phyloP scores from a whole-genome alignment of 208 protist species.

The Angomonas desouzai region DNA sequence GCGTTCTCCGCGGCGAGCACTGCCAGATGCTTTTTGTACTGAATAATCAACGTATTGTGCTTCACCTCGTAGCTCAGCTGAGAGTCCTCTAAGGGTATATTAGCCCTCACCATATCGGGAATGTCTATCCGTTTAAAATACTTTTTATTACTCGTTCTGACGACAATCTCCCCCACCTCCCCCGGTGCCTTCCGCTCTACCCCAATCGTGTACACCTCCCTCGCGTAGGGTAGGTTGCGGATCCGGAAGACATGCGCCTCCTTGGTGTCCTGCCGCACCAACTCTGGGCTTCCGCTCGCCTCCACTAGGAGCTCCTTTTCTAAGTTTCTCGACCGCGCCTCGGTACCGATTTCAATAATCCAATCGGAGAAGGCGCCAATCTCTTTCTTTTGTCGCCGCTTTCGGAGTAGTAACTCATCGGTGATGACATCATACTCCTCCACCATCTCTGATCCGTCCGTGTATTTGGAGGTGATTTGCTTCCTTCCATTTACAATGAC shows the following conservation, averaged over 20 bases:
- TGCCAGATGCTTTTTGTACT: slow-evolving; percentile 87
- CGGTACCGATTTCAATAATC: slow-evolving; percentile 85
- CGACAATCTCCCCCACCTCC: slow-evolving; percentile 79
- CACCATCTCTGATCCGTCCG: slow-evolving; percentile 85
- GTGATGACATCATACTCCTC: slow-evolving; percentile 94
- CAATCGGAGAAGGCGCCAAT: slow-evolving; percentile 84
- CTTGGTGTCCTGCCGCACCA: slow-evolving; percentile 81
- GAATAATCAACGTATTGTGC: slow-evolving; percentile 91
- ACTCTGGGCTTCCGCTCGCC: slow-evolving; percentile 61
- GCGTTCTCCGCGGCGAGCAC: slow-evolving; percentile 67
- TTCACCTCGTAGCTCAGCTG: slow-evolving; percentile 81
- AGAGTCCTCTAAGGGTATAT: slow-evolving; percentile 51
- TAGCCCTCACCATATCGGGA: slow-evolving; percentile 66
- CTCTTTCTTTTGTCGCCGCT: slow-evolving; percentile 57
- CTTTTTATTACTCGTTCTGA: slow-evolving; percentile 95
- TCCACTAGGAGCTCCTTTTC: slow-evolving; percentile 73
- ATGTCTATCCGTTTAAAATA: slow-evolving; percentile 92
- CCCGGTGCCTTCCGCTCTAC: slow-evolving; percentile 59
- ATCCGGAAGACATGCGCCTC: slow-evolving; percentile 88
- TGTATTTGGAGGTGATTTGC: slow-evolving; percentile 86
- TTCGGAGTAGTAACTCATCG: slow-evolving; percentile 88
- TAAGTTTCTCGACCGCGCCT: slow-evolving; percentile 45
- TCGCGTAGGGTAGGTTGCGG: slow-evolving; percentile 90
- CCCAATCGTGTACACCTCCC: slow-evolving; percentile 74
- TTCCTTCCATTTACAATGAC: slow-evolving; percentile 78